Conservation (phyloP, 371 early-diverging fungal species). For the Smittium culicis region DNA sequence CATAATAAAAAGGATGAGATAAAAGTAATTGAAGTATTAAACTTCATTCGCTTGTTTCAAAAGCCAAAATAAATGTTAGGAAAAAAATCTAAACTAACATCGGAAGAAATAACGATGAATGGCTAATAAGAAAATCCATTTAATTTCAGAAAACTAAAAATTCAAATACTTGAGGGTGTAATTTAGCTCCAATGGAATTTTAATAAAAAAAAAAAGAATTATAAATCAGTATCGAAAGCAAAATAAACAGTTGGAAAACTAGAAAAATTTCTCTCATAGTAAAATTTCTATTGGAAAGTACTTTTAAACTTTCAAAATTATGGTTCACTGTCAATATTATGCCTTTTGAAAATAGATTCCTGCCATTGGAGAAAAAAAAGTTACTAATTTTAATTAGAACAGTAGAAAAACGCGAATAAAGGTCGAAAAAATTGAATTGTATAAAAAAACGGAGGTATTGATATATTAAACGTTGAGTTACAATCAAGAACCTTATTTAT, state of each 20-base stretch:
- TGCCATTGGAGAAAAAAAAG: not conserved
- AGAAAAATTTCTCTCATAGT: conserved; percentile 1
- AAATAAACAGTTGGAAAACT: not conserved
- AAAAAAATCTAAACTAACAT: not conserved
- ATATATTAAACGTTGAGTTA: not conserved
- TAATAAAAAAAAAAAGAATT: not conserved
- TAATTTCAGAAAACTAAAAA: not conserved
- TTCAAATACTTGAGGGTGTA: not conserved
- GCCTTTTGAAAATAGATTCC: conserved; percentile 1
- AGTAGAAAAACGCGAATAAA: not conserved
- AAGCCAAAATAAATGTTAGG: not conserved
- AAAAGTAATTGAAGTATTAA: not conserved
- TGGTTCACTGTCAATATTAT: conserved; percentile 3
- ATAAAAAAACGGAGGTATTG: not conserved
- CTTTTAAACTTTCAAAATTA: conserved; percentile 4
- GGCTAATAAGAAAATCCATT: not conserved
- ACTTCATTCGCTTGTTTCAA: not conserved
- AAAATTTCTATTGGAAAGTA: not conserved
- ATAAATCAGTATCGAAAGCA: not conserved
- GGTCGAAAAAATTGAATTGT: not conserved
- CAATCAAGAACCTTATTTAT: not conserved
- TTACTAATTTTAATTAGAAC: conserved; percentile 1
- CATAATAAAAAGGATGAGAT: not conserved
- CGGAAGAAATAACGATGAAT: not conserved
- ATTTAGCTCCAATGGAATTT: too few relatives aligned